Conservation (phyloP, 1,284 basidiomycete species). For the Pterulicium gracile region DNA sequence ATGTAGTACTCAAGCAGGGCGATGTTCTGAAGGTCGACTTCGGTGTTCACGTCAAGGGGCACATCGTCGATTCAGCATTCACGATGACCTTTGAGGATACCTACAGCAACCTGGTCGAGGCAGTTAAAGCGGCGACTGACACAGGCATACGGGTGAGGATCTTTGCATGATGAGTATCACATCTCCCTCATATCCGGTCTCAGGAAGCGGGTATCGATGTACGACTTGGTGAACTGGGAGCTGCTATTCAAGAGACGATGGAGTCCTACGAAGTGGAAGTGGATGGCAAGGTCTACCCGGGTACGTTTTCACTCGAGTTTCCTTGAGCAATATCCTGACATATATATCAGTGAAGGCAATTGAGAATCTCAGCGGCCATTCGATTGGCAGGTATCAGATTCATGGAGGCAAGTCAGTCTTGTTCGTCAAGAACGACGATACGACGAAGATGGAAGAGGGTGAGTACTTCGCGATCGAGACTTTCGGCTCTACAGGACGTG, state of each 20-base stretch:
- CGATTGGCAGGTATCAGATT: constrained; percentile 83
- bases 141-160: constrained; percentile 67
- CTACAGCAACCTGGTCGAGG: constrained; percentile 84
- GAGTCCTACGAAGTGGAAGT: constrained; percentile 97
- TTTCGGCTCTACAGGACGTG: constrained; percentile 95
- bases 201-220: constrained; percentile 97
- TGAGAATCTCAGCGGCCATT: constrained; percentile 85
- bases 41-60: constrained; percentile 92
- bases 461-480: constrained; percentile 99
- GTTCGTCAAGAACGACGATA: constrained; percentile 82
- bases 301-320: constrained; percentile 31
- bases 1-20: constrained; percentile 57
- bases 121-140: constrained; percentile 91
- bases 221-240: constrained; percentile 87
- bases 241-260: constrained; percentile 96
- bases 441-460: constrained; percentile 98
- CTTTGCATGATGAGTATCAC: background rate
- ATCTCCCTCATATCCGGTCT: constrained; percentile 1
- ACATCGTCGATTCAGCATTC: constrained; percentile 94
- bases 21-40: constrained; percentile 98
- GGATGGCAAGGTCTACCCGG: constrained; percentile 75
- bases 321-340: constrained; percentile 8
- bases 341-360: constrained; percentile 72
- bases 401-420: constrained; percentile 87
- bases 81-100: constrained; percentile 86